These are phyloP conservation scores for Starmerella floricola DNA, from an alignment of 805 yeast genomes.

Conservation along the genomic window DNA sequence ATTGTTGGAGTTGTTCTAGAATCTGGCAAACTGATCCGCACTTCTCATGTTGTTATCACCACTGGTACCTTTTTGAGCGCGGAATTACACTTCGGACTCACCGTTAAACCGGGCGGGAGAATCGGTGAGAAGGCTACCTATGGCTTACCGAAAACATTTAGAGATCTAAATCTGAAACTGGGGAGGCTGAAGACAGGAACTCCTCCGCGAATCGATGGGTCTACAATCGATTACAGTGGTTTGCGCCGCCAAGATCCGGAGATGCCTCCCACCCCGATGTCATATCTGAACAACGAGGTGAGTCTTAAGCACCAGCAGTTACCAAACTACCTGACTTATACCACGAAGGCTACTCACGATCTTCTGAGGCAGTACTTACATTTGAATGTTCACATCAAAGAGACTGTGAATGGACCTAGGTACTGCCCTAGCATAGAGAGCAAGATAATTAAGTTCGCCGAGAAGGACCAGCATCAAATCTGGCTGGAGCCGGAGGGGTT, in stretches of 20 bases:
- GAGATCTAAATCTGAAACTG: constrained; percentile 62
- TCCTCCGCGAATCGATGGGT: constrained; percentile 73
- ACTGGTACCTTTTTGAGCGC: constrained; percentile 94
- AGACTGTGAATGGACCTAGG: constrained; percentile 90
- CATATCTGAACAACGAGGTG: constrained; percentile 63
- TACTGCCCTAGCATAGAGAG: constrained; percentile 96
- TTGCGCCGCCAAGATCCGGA: constrained; percentile 70
- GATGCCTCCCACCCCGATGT: constrained; percentile 78
- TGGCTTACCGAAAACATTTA: constrained; percentile 72
- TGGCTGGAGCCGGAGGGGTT: constrained; percentile 98
- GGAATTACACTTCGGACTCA: constrained; percentile 83
- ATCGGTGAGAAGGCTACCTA: constrained; percentile 86
- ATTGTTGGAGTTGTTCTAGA: constrained; percentile 64
- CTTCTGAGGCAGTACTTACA: constrained; percentile 58
- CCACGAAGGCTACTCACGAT: constrained; percentile 64
- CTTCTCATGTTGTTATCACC: constrained; percentile 68
- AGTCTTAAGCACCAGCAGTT: constrained; percentile 46
- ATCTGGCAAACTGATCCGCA: constrained; percentile 48
- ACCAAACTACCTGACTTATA: constrained; percentile 62
- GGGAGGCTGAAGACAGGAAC: constrained; percentile 96
- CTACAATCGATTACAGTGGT: constrained; percentile 55
- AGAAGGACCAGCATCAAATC: constrained; percentile 62
- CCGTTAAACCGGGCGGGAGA: constrained; percentile 76
- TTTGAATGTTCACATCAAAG: constrained; percentile 79
- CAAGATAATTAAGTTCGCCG: constrained; percentile 67